Conservation (phyloP, 2,329 filamentous ascomycete species). For the Arachnomyces sp. region DNA sequence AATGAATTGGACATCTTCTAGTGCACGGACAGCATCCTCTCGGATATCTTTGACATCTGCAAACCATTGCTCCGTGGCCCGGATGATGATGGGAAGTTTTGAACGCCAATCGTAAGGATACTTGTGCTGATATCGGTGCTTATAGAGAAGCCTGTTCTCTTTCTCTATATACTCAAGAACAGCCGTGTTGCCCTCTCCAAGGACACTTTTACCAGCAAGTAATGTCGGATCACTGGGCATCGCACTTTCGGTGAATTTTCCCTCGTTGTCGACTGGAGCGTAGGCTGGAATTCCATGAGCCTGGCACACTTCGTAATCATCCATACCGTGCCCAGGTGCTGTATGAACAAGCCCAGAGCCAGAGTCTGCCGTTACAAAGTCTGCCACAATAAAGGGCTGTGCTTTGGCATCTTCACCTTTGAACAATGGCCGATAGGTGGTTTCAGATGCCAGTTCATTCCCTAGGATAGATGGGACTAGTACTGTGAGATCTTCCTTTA, state of each 20-base stretch:
- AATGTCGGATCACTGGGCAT: conserved; percentile 59
- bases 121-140: conserved; percentile 72
- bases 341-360: conserved; percentile 92
- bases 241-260: conserved; percentile 70
- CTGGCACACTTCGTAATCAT: conserved; percentile 81
- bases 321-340: conserved; percentile 91
- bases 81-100: conserved; percentile 80
- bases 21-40: conserved; percentile 57
- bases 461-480: conserved; percentile 54
- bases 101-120: conserved; percentile 98
- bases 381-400: conserved; percentile 69
- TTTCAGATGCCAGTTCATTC: conserved; percentile 51
- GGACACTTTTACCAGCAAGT: conserved; percentile 64
- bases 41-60: conserved; percentile 84
- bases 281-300: conserved; percentile 62
- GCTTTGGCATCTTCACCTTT: conserved; percentile 47
- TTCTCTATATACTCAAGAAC: conserved; percentile 62
- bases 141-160: conserved; percentile 54
- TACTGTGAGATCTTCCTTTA: conserved; percentile 44
- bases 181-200: conserved; percentile 58
- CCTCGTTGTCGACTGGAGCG: conserved; percentile 75
- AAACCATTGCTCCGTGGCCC: conserved; percentile 97
- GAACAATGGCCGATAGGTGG: conserved; percentile 64
- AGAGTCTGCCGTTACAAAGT: conserved; percentile 84
- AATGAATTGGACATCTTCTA: conserved; percentile 67